Evolutionary conservation across 2,329 filamentous ascomycete genomes (phyloP).

Genomic region (Xenoacremonium recifei): DNA sequence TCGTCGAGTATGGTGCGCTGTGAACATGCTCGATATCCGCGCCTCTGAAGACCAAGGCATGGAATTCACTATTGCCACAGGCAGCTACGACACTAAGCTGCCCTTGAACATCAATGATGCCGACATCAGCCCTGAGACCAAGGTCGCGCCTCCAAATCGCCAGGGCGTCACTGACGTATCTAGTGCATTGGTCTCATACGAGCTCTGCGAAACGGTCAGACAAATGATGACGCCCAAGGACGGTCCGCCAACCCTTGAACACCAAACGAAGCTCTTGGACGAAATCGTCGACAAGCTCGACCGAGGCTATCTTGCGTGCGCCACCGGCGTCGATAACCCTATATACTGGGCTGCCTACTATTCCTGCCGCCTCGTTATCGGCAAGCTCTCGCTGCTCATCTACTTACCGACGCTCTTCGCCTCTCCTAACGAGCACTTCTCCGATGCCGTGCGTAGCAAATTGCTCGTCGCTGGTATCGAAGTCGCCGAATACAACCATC

Average conservation of each 20-base stretch:
- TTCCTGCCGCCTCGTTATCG: slow-evolving; percentile 45
- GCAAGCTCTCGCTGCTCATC: slow-evolving; percentile 54
- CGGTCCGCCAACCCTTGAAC: slow-evolving; percentile 31
- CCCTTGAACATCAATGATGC: slow-evolving; percentile 58
- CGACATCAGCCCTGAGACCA: slow-evolving; percentile 48
- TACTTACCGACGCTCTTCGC: slow-evolving; percentile 52
- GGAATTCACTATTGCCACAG: slow-evolving; percentile 44
- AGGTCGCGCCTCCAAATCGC: slow-evolving; percentile 43
- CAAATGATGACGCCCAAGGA: slow-evolving; percentile 35
- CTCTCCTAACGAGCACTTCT: slow-evolving; percentile 33
- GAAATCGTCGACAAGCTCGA: slow-evolving; percentile 44
- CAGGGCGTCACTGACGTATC: slow-evolving; percentile 55
- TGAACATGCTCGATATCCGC: slow-evolving; percentile 59
- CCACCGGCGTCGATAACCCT: slow-evolving; percentile 29
- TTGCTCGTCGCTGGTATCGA: slow-evolving; percentile 52
- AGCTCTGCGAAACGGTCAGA: slow-evolving; percentile 34
- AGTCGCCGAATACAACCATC: slow-evolving; percentile 54
- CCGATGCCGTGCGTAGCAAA: slow-evolving; percentile 39
- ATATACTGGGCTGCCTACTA: slow-evolving; percentile 37
- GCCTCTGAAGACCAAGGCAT: slow-evolving; percentile 59
- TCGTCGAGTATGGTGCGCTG: slow-evolving; percentile 60
- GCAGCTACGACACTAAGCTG: slow-evolving; percentile 50
- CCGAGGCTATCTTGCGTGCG: slow-evolving; percentile 40
- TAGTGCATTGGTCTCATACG: slow-evolving; percentile 36
- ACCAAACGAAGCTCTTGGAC: slow-evolving; percentile 43